phyloP scores from a whole-genome alignment of 2,329 filamentous ascomycete species.

The Penicillium sp. region DNA sequence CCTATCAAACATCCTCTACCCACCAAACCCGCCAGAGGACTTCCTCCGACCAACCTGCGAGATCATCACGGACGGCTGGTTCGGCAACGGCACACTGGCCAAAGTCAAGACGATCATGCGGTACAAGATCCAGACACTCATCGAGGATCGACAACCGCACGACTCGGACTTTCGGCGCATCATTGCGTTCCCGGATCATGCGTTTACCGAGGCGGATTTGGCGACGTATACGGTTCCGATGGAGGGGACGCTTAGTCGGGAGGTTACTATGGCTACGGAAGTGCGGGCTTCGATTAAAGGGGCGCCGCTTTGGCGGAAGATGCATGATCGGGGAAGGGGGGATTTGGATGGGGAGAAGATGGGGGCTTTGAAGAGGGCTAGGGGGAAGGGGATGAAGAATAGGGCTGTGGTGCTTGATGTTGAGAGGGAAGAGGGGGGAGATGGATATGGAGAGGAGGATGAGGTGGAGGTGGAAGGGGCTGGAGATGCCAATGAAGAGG shows the following conservation, averaged over 20 bases:
- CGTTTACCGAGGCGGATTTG: slow-evolving; percentile 27
- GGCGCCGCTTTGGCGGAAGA: slow-evolving; percentile 37
- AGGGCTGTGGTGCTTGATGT: slow-evolving; percentile 26
- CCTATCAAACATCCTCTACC: slow-evolving; percentile 68
- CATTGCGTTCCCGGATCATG: slow-evolving; percentile 47
- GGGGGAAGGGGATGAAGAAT: slow-evolving; percentile 22
- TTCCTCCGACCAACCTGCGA: slow-evolving; percentile 66
- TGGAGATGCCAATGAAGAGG: slow-evolving; percentile 24
- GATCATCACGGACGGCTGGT: slow-evolving; percentile 76
- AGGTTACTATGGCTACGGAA: slow-evolving; percentile 44
- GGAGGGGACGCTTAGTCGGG: slow-evolving; percentile 27
- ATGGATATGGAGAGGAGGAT: slow-evolving; percentile 6
- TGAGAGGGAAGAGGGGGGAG: slow-evolving; percentile 7
- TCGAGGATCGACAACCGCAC: slow-evolving; percentile 45
- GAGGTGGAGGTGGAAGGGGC: slow-evolving; percentile 26
- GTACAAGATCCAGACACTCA: slow-evolving; percentile 66
- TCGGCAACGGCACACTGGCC: slow-evolving; percentile 81
- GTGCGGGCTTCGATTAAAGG: slow-evolving; percentile 44
- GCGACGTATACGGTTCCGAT: slow-evolving; percentile 37
- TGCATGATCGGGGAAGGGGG: slow-evolving; percentile 15
- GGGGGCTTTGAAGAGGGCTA: slow-evolving; percentile 11
- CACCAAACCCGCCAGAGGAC: slow-evolving; percentile 56
- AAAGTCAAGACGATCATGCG: slow-evolving; percentile 55
- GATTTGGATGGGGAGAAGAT: slow-evolving; percentile 13
- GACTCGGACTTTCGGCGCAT: slow-evolving; percentile 47